Percentiles rank a stretch among this genome's conserved stretches.
phyloP scores from a whole-genome alignment of 768 basidiomycete species.

The Naganishia vishniacii region DNA sequence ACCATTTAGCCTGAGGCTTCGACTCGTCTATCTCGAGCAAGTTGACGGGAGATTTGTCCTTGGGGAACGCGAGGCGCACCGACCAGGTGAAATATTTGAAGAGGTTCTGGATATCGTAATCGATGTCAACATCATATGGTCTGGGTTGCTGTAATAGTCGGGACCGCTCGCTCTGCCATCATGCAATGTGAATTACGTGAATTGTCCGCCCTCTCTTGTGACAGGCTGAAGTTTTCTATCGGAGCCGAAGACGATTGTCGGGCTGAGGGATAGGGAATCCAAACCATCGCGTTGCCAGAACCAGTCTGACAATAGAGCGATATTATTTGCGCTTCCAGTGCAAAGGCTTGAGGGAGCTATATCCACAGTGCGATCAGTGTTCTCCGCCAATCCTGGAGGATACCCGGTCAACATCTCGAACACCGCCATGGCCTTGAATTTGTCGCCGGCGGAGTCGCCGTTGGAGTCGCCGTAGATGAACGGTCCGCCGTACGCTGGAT shows the following conservation, averaged over 20 bases:
- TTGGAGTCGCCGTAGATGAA: not conserved
- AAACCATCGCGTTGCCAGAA: not conserved
- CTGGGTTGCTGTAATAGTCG: not conserved
- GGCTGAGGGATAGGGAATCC: not conserved
- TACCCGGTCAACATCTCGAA: slow-evolving; percentile 3
- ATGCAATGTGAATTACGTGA: not conserved
- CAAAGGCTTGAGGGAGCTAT: not conserved
- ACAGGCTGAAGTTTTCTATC: not conserved
- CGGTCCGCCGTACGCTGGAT: not conserved
- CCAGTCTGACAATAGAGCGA: no score
- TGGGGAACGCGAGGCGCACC: no score
- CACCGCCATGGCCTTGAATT: not conserved
- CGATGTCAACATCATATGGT: no score
- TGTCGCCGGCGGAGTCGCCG: not conserved
- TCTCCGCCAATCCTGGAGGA: not conserved
- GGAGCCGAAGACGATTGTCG: not conserved
- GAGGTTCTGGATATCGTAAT: no score
- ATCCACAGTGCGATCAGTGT: not conserved
- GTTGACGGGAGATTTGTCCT: no score
- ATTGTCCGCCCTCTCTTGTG: not conserved
- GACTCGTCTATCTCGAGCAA: no score
- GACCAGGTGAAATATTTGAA: no score
- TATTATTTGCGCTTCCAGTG: no score
- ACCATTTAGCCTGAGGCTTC: no score
- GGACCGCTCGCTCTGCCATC: not conserved